Evolutionary conservation across 805 yeast genomes (phyloP), one percentile per base, ranked within the genome.

Genomic region (Sungouiozyma intestinalis): DNA sequence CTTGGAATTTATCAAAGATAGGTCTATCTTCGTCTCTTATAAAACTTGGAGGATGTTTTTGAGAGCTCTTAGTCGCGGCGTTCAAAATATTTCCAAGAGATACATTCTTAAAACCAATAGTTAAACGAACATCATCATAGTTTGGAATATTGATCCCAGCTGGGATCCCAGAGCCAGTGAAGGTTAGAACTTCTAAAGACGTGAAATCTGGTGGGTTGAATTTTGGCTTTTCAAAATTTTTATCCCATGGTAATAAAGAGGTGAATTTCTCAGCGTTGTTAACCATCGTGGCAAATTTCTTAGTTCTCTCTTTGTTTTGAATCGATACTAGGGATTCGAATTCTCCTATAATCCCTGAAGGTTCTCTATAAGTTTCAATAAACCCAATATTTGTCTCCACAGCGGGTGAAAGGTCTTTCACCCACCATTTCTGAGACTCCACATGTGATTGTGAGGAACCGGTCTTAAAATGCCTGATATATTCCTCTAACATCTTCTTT

Each of bases 121-220:
- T 83, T 57, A 85, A 70, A 55, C 95, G 72, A 42, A 85, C 87
- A 56, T 85, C 94, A 60, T 86, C 95, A 62, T 86, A 86, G 64
- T 86, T 86, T 46, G 96, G 96, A 48, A 86, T 83, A 57, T 86
- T 86, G 60, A 86, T 86, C 41, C 96, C 96, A 0, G 94, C 94
- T 14, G 96, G 96, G 40, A 84, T 77, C 38, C 95, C 95, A 32
- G 87, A 77, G 3, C 94, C 90, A 0, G 94, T 85, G 68, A 86
- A 85, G 1, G 95, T 82, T 55, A 86, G 68, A 3, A 86, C 95
- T 63, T 86, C 96, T 52, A 86, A 70, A 1, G 94, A 84, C 3
- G 95, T 85, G 65, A 86, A 86, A 63, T 86, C 96, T 16, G 96
- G 96, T 19, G 95, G 90, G 39, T 85, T 80, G 62, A 86, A 86